These are phyloP conservation scores for Curvularia sp. DNA, from an alignment of 2,329 filamentous ascomycete genomes.

Conservation along the genomic window DNA sequence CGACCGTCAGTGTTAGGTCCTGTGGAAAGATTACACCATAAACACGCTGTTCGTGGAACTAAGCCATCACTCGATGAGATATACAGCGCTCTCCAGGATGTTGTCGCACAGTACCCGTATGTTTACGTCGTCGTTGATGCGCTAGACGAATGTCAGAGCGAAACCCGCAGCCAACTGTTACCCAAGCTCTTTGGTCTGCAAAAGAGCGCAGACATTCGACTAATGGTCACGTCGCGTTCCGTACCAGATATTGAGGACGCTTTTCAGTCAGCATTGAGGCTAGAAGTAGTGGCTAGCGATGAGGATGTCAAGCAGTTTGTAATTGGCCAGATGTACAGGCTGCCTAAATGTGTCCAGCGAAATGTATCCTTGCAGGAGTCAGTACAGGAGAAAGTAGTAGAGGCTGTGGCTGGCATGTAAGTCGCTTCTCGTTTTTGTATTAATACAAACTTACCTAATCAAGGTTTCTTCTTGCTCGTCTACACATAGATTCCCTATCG, in stretches of 20 bases:
- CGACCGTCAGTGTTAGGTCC: conserved; percentile 1
- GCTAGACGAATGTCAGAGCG: conserved; percentile 44
- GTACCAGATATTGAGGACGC: conserved; percentile 24
- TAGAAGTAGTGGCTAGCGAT: conserved; percentile 34
- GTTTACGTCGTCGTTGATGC: conserved; percentile 42
- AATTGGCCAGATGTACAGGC: conserved; percentile 20
- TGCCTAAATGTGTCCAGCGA: conserved; percentile 28
- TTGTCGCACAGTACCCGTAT: conserved; percentile 13
- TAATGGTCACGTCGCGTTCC: conserved; percentile 28
- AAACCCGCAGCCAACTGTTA: conserved; percentile 14
- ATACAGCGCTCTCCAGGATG: conserved; percentile 1
- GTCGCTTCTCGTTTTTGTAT: background rate
- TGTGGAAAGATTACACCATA: conserved; percentile 13
- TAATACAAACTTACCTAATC: conserved; percentile 6
- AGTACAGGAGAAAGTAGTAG: conserved; percentile 26
- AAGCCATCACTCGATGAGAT: conserved; percentile 18
- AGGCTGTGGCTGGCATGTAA: conserved; percentile 36
- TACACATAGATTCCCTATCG: conserved; percentile 21
- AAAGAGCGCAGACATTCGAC: background rate
- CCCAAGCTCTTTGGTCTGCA: conserved; percentile 9
- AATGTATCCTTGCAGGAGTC: conserved; percentile 19
- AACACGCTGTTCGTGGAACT: conserved; percentile 10
- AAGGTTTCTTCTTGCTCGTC: conserved; percentile 22
- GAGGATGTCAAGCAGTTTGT: conserved; percentile 34
- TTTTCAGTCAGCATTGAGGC: conserved; percentile 13